These are phyloP conservation scores for Neonectria magnoliae DNA, from an alignment of 2,329 filamentous ascomycete genomes.

Conservation along the genomic window DNA sequence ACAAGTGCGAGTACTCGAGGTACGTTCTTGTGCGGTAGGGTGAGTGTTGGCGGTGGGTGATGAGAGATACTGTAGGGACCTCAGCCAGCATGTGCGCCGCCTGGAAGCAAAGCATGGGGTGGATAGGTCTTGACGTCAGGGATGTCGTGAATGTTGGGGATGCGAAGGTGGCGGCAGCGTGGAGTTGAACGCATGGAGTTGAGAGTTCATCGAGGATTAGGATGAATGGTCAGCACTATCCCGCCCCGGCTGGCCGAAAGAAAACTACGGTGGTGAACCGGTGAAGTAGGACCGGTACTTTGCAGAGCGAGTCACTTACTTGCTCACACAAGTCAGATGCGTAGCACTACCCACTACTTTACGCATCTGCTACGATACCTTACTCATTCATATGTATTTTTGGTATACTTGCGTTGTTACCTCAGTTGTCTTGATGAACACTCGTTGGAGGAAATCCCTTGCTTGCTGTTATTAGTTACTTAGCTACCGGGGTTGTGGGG, in stretches of 20 bases:
- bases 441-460: background rate
- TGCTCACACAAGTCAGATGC: background rate
- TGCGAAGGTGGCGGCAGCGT: conserved; percentile 14
- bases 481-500: background rate
- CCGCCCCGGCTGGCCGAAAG: background rate
- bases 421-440: background rate
- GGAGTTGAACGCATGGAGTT: conserved; percentile 5
- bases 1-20: background rate
- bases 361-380: too few species aligned
- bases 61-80: conserved; percentile 23
- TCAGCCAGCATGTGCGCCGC: conserved; percentile 4
- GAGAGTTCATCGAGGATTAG: conserved; percentile 17
- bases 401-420: background rate
- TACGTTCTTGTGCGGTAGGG: conserved; percentile 11
- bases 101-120: conserved; percentile 1
- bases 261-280: background rate
- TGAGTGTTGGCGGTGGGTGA: conserved; percentile 28
- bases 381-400: background rate
- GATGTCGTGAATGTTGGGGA: conserved; percentile 37
- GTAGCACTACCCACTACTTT: background rate
- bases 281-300: background rate
- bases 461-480: background rate
- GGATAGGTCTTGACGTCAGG: conserved; percentile 31
- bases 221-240: background rate
- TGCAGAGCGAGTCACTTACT: background rate